Percentiles rank a stretch among this genome's conserved stretches.
Conservation (phyloP, 1,284 basidiomycete genomes). For the Ganoderma leucocontextum region DNA sequence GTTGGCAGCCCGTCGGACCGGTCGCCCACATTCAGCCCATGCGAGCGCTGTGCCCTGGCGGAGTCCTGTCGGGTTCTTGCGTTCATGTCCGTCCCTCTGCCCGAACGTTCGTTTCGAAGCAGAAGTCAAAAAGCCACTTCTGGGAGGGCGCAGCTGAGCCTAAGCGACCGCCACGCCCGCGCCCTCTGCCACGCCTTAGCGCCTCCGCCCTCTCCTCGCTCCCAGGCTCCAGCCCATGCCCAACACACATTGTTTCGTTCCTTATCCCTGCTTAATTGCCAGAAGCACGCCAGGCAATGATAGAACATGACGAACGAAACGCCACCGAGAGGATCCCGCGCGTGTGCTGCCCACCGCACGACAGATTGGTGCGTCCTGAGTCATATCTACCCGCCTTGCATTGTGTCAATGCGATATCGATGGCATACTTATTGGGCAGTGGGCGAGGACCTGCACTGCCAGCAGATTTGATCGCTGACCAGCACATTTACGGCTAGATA, state of each 20-base stretch:
- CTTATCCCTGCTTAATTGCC: conserved; percentile 1
- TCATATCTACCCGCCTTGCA: background rate
- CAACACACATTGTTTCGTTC: conserved; percentile 18
- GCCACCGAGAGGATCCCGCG: conserved; percentile 1
- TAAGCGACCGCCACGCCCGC: conserved; percentile 23
- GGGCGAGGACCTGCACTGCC: background rate
- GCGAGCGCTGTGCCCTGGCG: conserved; percentile 18
- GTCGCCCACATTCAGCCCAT: conserved; percentile 24
- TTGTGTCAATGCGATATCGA: background rate
- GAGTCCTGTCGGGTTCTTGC: conserved; percentile 24
- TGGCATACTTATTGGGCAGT: background rate
- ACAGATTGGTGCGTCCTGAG: background rate
- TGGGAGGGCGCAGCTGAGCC: conserved; percentile 11
- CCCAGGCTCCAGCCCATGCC: conserved; percentile 26
- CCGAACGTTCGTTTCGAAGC: conserved; percentile 11
- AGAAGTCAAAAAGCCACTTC: conserved; percentile 16
- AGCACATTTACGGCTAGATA: background rate
- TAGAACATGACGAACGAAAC: background rate
- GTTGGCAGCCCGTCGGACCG: conserved; percentile 34
- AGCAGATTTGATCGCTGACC: background rate
- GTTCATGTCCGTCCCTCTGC: conserved; percentile 32
- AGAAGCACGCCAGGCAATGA: background rate
- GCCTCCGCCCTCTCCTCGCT: conserved; percentile 18
- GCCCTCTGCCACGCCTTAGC: conserved; percentile 15
- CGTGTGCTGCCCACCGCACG: background rate